Evolutionary conservation across 2,329 filamentous ascomycete species (phyloP).

Genomic region (Fusarium pseudonygamai): DNA sequence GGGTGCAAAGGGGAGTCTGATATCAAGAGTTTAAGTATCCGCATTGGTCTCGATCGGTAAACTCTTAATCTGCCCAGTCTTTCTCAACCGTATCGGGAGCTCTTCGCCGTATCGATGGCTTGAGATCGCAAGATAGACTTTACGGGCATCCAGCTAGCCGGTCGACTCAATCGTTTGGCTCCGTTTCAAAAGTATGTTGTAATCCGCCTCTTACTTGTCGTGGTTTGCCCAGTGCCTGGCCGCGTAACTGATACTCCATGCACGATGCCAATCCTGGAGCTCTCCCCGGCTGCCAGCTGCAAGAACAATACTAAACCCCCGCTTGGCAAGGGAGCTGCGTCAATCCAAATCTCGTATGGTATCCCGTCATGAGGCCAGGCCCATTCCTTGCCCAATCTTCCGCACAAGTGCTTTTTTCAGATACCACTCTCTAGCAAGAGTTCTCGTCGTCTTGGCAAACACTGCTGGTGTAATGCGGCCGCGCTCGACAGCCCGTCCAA

Average conservation of each 20-base stretch:
- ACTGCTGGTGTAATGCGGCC: constrained; percentile 76
- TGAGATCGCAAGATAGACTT: constrained; percentile 12
- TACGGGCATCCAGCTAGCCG: constrained; percentile 8
- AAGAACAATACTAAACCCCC: constrained; percentile 33
- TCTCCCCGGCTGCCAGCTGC: constrained; percentile 10
- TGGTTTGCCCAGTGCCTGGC: background rate
- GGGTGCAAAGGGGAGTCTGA: background rate
- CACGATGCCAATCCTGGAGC: background rate
- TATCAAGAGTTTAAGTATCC: background rate
- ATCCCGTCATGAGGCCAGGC: constrained; percentile 56
- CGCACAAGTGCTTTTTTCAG: constrained; percentile 82
- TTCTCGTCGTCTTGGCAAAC: constrained; percentile 81
- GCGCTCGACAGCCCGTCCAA: constrained; percentile 77
- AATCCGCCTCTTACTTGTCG: constrained; percentile 7
- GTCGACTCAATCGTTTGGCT: constrained; percentile 4
- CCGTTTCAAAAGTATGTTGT: constrained; percentile 15
- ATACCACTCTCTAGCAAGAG: constrained; percentile 81
- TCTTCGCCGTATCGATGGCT: constrained; percentile 4
- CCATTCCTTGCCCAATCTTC: constrained; percentile 83
- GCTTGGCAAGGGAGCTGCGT: constrained; percentile 5
- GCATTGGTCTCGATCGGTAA: constrained; percentile 16
- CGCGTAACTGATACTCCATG: background rate
- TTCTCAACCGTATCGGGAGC: background rate
- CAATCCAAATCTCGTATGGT: background rate
- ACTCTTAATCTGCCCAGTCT: background rate